Evolutionary conservation across 352 stramenopile species (phyloP), one percentile per base, ranked within the genome.

Genomic region (Phytophthora sp.): DNA sequence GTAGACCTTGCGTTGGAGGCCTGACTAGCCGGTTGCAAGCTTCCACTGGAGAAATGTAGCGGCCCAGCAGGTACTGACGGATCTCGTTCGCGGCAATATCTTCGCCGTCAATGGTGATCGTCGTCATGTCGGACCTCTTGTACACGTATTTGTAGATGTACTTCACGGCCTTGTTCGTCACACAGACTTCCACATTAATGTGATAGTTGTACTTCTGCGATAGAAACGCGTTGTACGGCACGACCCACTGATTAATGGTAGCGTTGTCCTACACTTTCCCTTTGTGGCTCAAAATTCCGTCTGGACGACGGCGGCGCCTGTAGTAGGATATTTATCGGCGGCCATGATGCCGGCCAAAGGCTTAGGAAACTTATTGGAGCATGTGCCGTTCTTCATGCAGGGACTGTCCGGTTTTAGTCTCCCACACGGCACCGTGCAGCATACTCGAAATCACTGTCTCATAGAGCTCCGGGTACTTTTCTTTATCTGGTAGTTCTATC

Each of bases 211-310:
- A 91, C 57, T 80, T 84, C 4, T 72, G 46, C 1, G 72, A 65
- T 1, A 92, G 55, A 36, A 75, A 90, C 2, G 74, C 61, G 41
- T 86, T 89, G 68, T 90, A 89, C 5, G 78, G 76, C 0, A 91
- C 80, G 2, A 89, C 76, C 71, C 67, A 80, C 15, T 58, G 57
- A 27, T 84, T 87, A 5, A 59, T 31, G 1, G 64, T 70, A 13
- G 39, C 53, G 23, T 71, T 62, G 18, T 71, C 66, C 7, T 33
- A 63, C 24, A 50, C 21, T 39, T 56, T 71, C 3, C n/a, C 8
- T 13, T 41, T 30, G 6, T 12, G 15, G 2, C 2, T 7, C 7
- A 62, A 33, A 18, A 39, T n/a, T 7, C 54, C 39, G 0, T 4
- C 18, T 5, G 39, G 7, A 16, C 54, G 39, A 4, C 54, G 54